These are phyloP conservation scores for Podospora pseudocomata DNA, from an alignment of 495 filamentous ascomycete genomes.

Conservation along the genomic window DNA sequence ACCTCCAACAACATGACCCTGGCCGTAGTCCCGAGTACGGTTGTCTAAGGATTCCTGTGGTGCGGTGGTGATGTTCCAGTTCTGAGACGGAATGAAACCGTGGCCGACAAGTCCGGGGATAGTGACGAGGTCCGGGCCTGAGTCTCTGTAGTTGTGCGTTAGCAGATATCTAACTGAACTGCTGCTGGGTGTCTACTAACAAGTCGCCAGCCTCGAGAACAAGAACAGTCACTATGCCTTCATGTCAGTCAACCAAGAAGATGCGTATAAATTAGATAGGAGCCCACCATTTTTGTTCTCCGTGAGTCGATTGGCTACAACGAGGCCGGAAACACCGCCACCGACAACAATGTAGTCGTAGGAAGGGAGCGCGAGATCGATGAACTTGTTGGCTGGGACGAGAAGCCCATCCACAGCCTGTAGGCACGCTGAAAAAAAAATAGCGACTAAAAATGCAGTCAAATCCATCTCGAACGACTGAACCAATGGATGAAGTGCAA, in stretches of 20 bases:
- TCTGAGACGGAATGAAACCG: slow-evolving; percentile 19
- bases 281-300: slow-evolving; percentile 25
- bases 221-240: slow-evolving; percentile 38
- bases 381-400: slow-evolving; percentile 12
- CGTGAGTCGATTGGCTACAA: slow-evolving; percentile 42
- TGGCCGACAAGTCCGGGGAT: slow-evolving; percentile 26
- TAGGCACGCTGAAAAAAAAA: slow-evolving; percentile 56
- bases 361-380: slow-evolving; percentile 15
- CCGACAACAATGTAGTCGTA: slow-evolving; percentile 54
- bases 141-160: slow-evolving; percentile 14
- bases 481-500: not conserved
- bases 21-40: slow-evolving; percentile 31
- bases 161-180: not conserved
- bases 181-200: slow-evolving; percentile 9
- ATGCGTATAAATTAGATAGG: not conserved
- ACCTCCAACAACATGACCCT: slow-evolving; percentile 45
- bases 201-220: slow-evolving; percentile 37
- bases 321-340: slow-evolving; percentile 51
- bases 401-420: slow-evolving; percentile 12
- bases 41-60: slow-evolving; percentile 39
- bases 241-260: slow-evolving; percentile 1
- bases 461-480: not conserved
- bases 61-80: slow-evolving; percentile 27
- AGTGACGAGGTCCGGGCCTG: slow-evolving; percentile 16
- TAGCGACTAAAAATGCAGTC: slow-evolving; percentile 49